These are phyloP conservation scores for Cladophialophora yegresii DNA, from an alignment of 2,329 filamentous ascomycete genomes.

Conservation along the genomic window DNA sequence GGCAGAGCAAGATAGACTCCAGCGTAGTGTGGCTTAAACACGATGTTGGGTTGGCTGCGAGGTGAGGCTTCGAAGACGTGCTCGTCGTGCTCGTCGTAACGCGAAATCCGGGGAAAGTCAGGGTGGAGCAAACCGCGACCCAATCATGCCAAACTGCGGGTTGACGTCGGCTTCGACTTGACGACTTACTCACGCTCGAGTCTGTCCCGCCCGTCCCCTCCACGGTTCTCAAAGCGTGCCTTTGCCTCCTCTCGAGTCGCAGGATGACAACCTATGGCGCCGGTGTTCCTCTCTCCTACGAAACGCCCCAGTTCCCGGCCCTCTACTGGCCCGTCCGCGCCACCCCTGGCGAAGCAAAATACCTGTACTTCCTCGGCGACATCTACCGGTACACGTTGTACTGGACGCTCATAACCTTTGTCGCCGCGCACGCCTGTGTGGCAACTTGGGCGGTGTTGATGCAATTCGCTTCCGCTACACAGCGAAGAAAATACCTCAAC, in stretches of 20 bases:
- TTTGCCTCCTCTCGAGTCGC: neutral
- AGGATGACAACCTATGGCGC: conserved; percentile 29
- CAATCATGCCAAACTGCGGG: neutral
- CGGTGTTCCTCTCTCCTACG: conserved; percentile 52
- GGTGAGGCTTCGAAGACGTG: neutral
- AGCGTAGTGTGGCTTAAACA: neutral
- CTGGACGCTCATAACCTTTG: conserved; percentile 82
- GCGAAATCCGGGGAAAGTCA: neutral
- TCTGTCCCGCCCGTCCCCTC: neutral
- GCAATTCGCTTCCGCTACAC: conserved; percentile 48
- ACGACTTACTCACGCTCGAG: neutral
- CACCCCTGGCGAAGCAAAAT: conserved; percentile 57
- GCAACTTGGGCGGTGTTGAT: conserved; percentile 71
- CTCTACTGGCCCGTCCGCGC: conserved; percentile 73
- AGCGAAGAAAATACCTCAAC: conserved; percentile 27
- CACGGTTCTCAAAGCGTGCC: neutral
- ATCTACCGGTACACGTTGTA: conserved; percentile 85
- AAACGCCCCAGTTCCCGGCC: conserved; percentile 72
- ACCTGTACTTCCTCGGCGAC: conserved; percentile 73
- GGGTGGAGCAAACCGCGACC: neutral
- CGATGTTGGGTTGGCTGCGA: neutral
- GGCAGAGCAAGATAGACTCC: neutral
- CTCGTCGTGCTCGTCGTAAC: neutral
- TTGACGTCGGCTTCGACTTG: neutral
- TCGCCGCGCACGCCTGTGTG: conserved; percentile 71